Evolutionary conservation across 2,329 filamentous ascomycete genomes (phyloP), one percentile per base, ranked within the genome.

Genomic region (Aspergillus sp.): DNA sequence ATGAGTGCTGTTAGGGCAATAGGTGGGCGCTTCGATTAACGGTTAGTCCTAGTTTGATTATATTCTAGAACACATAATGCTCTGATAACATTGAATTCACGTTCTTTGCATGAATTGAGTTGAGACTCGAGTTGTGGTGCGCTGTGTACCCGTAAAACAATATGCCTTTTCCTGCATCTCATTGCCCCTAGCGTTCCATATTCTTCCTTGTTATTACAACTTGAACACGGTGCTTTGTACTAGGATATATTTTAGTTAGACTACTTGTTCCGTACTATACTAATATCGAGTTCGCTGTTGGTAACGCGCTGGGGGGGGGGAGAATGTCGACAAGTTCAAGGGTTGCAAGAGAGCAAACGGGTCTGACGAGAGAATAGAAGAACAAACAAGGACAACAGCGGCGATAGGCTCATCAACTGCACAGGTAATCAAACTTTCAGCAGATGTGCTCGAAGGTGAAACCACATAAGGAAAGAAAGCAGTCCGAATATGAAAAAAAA

Each of bases 401-500:
- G 51, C 30, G 39, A 51, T 40, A 42, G 40, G 46, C 50, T 56
- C 19, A 49, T 54, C 54, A 40, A 46, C 46, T 54, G 46, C 37
- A 48, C 54, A 39, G 52, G 34, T 57, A 57, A 58, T 45, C 59
- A 57, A 56, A 42, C 51, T 39, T 58, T 53, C 34, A 34, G 44
- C 58, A 59, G 58, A 37, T 46, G 55, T 47, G 50, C 54, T 51
- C 61, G 60, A 62, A 60, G 62, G 58, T 33, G 48, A 60, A 56
- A 61, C 59, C 46, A 51, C 48, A 49, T 51, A 51, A 55, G 60
- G 54, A 57, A 52, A 56, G 62, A 54, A 55, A 59, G 58, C 57
- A 58, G 61, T 56, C 58, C 62, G 61, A 51, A 63, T 52, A 59
- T 58, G 60, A 62, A 61, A 66, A 67, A 66, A 57, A 48, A 67